Conservation (phyloP, 1,139 yeast genomes). For the Pichia sp. region DNA sequence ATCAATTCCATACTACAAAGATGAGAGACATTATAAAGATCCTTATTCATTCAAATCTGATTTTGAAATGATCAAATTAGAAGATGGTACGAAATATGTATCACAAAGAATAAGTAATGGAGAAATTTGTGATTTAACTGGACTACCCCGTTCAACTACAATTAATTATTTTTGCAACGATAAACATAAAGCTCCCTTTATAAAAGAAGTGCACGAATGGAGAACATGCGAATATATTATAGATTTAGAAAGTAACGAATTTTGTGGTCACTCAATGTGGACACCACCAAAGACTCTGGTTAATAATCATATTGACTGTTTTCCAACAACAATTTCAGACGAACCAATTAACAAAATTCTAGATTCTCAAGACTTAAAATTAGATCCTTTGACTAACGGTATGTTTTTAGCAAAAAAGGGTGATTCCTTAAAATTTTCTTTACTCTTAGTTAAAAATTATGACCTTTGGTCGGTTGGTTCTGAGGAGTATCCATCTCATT, state of each 20-base stretch:
- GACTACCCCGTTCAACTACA: slow-evolving; percentile 53
- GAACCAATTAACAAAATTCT: neutral
- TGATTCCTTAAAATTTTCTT: neutral
- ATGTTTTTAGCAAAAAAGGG: slow-evolving; percentile 3
- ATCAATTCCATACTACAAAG: slow-evolving; percentile 3
- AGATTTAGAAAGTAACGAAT: slow-evolving; percentile 12
- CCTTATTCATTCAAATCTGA: slow-evolving; percentile 17
- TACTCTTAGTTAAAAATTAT: slow-evolving; percentile 7
- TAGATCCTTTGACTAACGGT: slow-evolving; percentile 9
- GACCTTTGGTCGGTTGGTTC: neutral
- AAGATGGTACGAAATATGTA: slow-evolving; percentile 38
- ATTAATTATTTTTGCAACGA: slow-evolving; percentile 65
- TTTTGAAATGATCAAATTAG: slow-evolving; percentile 19
- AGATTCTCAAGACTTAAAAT: neutral
- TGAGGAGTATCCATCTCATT: neutral
- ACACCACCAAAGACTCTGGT: slow-evolving; percentile 2
- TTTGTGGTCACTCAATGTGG: slow-evolving; percentile 13
- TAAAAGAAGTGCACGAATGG: slow-evolving; percentile 52
- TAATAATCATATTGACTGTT: slow-evolving; percentile 7
- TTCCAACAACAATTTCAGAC: neutral
- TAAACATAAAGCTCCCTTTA: slow-evolving; percentile 26
- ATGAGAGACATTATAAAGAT: neutral
- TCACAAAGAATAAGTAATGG: slow-evolving; percentile 57
- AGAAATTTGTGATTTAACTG: slow-evolving; percentile 66
- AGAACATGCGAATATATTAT: slow-evolving; percentile 50